Evolutionary conservation across 805 yeast genomes (phyloP).

Genomic region (Suhomyces prunicola): DNA sequence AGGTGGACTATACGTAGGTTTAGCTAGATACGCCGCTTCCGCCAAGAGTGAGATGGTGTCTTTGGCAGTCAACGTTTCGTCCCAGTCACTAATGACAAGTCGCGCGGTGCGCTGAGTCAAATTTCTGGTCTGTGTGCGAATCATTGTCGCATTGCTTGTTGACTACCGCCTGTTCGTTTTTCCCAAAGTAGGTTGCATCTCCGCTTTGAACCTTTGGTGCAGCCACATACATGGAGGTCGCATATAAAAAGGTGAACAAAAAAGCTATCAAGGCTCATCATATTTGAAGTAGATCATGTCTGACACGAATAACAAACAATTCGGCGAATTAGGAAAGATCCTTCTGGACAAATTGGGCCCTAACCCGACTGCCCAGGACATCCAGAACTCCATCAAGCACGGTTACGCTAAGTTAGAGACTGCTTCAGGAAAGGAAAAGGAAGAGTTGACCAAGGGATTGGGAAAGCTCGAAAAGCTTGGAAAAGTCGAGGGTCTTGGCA

Average conservation of each 20-base stretch:
- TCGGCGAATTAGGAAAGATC: conserved; percentile 10
- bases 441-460: conserved; percentile 4
- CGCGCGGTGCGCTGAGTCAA: not conserved
- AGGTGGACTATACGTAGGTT: conserved; percentile 34
- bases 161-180: not conserved
- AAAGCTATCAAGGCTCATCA: not conserved
- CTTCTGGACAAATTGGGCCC: conserved; percentile 6
- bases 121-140: not conserved
- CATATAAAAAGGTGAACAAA: not conserved
- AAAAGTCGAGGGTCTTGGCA: conserved; percentile 4
- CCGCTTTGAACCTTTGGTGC: not conserved
- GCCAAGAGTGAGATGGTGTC: conserved; percentile 58
- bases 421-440: conserved; percentile 5
- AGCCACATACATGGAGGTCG: not conserved
- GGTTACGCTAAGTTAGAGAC: conserved; percentile 7
- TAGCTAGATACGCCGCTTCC: conserved; percentile 40
- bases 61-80: conserved; percentile 55
- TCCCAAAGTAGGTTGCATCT: not conserved
- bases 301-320: not conserved
- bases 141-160: not conserved
- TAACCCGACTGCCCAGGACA: conserved; percentile 1
- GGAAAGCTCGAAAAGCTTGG: conserved; percentile 6
- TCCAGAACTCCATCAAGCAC: conserved; percentile 2
- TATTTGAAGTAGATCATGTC: not conserved
- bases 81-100: conserved; percentile 56